Conservation (phyloP, 2,329 filamentous ascomycete genomes). For the Aspergillus pseudoglaucus region DNA sequence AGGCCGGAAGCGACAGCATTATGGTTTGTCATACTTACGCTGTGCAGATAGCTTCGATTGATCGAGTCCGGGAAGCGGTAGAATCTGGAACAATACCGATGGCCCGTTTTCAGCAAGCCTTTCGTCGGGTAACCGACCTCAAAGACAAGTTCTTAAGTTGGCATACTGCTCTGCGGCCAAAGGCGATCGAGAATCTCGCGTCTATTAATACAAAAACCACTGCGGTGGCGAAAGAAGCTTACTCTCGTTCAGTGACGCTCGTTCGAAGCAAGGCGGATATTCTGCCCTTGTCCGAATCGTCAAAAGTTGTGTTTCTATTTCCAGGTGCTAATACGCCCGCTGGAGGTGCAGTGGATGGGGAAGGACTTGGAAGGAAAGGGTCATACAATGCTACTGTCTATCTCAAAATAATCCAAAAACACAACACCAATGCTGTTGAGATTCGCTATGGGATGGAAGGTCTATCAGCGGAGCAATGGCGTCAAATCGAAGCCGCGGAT, state of each 20-base stretch:
- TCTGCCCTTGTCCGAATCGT: constrained; percentile 25
- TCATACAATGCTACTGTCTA: constrained; percentile 27
- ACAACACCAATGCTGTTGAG: constrained; percentile 22
- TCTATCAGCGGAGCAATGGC: constrained; percentile 26
- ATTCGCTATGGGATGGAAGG: constrained; percentile 27
- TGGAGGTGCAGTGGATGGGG: constrained; percentile 35
- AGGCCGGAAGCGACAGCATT: constrained; percentile 39
- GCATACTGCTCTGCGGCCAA: constrained; percentile 21
- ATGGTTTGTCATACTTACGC: constrained; percentile 43
- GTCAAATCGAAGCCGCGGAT: constrained; percentile 29
- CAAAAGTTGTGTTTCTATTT: constrained; percentile 32
- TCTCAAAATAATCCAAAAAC: constrained; percentile 23
- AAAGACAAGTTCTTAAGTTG: constrained; percentile 33
- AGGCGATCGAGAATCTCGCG: constrained; percentile 12
- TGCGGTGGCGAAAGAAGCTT: constrained; percentile 27
- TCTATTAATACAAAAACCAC: constrained; percentile 19
- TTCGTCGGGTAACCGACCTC: constrained; percentile 27
- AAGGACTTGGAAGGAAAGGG: constrained; percentile 28
- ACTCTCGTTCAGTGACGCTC: constrained; percentile 36
- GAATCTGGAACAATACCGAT: constrained; percentile 27
- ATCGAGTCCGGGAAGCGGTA: constrained; percentile 32
- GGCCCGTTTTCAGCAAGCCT: constrained; percentile 28
- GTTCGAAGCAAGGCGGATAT: constrained; percentile 26
- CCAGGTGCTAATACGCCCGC: constrained; percentile 28
- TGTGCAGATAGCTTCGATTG: constrained; percentile 36